phyloP scores from a whole-genome alignment of 805 yeast species.

The Ogataea parapolymorpha region DNA sequence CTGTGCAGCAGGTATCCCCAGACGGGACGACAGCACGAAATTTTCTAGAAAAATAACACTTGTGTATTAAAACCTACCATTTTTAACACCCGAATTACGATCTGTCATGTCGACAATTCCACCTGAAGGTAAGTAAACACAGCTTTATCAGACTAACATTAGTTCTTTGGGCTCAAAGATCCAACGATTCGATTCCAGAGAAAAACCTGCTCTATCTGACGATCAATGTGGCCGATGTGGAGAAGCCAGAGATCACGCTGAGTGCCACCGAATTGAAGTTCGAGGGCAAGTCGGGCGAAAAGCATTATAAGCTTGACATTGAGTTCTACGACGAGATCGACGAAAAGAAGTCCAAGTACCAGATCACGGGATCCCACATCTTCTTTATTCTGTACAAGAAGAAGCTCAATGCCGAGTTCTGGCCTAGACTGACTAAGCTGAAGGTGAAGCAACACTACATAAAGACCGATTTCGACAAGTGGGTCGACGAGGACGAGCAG shows the following conservation, averaged over 20 bases:
- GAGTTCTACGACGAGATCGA: conserved; percentile 79
- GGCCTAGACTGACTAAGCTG: conserved; percentile 95
- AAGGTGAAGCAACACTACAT: conserved; percentile 75
- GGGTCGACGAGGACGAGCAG: conserved; percentile 99
- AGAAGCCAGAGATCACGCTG: conserved; percentile 57
- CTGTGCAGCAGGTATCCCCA: conserved; percentile 1
- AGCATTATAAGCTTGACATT: conserved; percentile 60
- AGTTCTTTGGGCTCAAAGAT: conserved; percentile 97
- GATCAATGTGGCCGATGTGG: conserved; percentile 68
- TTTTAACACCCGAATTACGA: not conserved
- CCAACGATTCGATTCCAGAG: conserved; percentile 63
- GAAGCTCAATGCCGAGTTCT: conserved; percentile 66
- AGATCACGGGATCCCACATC: conserved; percentile 60
- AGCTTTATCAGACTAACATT: conserved; percentile 8
- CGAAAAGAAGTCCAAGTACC: conserved; percentile 55
- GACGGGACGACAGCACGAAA: not conserved
- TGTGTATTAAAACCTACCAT: not conserved
- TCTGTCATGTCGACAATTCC: conserved; percentile 25
- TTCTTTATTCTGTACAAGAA: conserved; percentile 68
- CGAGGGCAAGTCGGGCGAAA: conserved; percentile 43
- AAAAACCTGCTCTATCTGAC: conserved; percentile 79
- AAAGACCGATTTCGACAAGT: conserved; percentile 93
- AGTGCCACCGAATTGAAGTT: conserved; percentile 54
- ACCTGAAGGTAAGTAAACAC: conserved; percentile 32
- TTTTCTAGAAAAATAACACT: conserved; percentile 3